These are phyloP conservation scores for Vigna unguiculata DNA, from an alignment of 306 rosid genomes.

Conservation along the genomic window DNA sequence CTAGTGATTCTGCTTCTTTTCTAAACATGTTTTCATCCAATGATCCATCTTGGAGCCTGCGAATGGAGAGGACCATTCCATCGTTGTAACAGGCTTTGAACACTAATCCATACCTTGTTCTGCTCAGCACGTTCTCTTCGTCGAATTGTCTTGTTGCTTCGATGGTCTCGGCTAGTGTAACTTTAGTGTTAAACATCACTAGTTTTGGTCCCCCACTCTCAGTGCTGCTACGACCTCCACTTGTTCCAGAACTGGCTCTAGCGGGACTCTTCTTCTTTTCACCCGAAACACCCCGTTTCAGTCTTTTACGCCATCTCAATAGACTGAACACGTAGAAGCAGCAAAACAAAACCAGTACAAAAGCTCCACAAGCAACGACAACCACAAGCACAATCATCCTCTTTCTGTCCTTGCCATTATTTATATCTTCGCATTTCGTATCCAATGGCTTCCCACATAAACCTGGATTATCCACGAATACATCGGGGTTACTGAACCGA, in stretches of 20 bases:
- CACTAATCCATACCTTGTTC: slow-evolving; percentile 78
- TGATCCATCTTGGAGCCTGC: slow-evolving; percentile 77
- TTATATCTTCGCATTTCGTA: slow-evolving; percentile 49
- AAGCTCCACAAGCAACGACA: slow-evolving; percentile 63
- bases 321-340: slow-evolving; percentile 88
- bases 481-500: slow-evolving; percentile 64
- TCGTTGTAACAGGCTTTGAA: slow-evolving; percentile 91
- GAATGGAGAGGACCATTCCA: slow-evolving; percentile 92
- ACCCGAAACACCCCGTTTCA: slow-evolving; percentile 68
- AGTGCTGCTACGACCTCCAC: slow-evolving; percentile 86
- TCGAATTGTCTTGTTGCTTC: slow-evolving; percentile 95
- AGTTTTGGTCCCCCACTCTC: slow-evolving; percentile 90
- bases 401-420: slow-evolving; percentile 49
- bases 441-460: slow-evolving; percentile 81
- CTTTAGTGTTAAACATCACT: slow-evolving; percentile 86
- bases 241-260: slow-evolving; percentile 81
- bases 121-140: slow-evolving; percentile 93
- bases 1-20: slow-evolving; percentile 86
- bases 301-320: slow-evolving; percentile 82
- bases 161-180: slow-evolving; percentile 84
- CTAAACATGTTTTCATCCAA: slow-evolving; percentile 81
- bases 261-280: slow-evolving; percentile 87
- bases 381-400: slow-evolving; percentile 68
- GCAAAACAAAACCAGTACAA: slow-evolving; percentile 65
- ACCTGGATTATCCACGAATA: slow-evolving; percentile 60